Conservation (phyloP, 352 stramenopile genomes). For the Pythium monospermum region DNA sequence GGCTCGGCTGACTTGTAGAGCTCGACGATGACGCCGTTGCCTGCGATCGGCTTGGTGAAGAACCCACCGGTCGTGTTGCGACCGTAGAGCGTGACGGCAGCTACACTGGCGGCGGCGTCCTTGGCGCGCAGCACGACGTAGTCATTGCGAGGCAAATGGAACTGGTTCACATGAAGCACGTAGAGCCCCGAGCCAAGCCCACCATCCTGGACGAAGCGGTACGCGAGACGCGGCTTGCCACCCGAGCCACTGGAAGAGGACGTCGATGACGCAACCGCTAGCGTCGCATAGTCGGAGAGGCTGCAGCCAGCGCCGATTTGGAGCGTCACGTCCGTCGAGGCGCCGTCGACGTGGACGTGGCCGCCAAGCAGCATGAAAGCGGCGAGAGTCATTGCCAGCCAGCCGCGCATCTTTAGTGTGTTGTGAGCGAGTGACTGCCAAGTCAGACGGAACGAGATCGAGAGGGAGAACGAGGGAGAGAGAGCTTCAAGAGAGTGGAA, state of each 20-base stretch:
- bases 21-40: conserved; percentile 41
- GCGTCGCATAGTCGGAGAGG: conserved; percentile 45
- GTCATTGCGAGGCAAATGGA: conserved; percentile 47
- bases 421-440: no score
- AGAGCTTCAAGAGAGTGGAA: no score
- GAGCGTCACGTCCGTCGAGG: conserved; percentile 7
- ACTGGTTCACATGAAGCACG: conserved; percentile 51
- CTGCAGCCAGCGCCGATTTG: conserved; percentile 39
- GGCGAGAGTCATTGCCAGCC: background rate
- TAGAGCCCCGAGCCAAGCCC: conserved; percentile 51
- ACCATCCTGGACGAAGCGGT: conserved; percentile 38
- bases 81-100: conserved; percentile 24
- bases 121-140: conserved; percentile 33
- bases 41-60: conserved; percentile 42
- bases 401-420: no score
- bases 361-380: background rate
- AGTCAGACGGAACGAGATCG: no score
- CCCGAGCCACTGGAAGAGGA: no score
- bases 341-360: background rate
- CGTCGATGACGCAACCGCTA: conserved; percentile 19
- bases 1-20: conserved; percentile 26
- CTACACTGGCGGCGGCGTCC: conserved; percentile 16
- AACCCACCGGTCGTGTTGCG: conserved; percentile 52
- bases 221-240: no score
- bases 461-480: no score